These are phyloP conservation scores for Lipomyces orientalis DNA, from an alignment of 805 yeast genomes.

Conservation along the genomic window DNA sequence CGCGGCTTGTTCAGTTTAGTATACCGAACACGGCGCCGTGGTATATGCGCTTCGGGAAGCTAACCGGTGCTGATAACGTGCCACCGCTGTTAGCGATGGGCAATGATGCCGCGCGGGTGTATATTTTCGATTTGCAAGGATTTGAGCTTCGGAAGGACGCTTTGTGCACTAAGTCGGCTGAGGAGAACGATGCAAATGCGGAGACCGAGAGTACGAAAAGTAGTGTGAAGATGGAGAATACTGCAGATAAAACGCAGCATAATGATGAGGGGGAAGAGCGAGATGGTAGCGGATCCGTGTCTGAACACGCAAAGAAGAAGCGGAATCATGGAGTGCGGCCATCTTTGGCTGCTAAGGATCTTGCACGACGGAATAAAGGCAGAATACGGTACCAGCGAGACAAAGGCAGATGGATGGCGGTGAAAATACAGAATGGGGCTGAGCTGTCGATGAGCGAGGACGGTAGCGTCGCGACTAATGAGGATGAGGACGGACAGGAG, in stretches of 20 bases:
- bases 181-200: not conserved
- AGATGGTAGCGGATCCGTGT: not conserved
- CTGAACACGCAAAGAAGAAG: not conserved
- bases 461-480: not conserved
- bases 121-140: slow-evolving; percentile 22
- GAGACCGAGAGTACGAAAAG: not conserved
- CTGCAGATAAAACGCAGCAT: no score
- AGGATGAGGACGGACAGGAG: not conserved
- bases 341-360: not conserved
- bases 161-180: not conserved
- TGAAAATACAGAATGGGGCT: not conserved
- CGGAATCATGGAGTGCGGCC: not conserved
- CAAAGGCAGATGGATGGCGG: not conserved
- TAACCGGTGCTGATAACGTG: slow-evolving; percentile 9
- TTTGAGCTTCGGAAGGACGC: slow-evolving; percentile 8
- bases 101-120: slow-evolving; percentile 27
- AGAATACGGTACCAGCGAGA: not conserved
- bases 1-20: slow-evolving; percentile 26
- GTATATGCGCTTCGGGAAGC: slow-evolving; percentile 35
- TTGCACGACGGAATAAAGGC: not conserved
- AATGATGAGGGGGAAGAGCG: not conserved
- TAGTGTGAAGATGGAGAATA: not conserved
- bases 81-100: slow-evolving; percentile 29
- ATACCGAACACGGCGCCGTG: slow-evolving; percentile 32
- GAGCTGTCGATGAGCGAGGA: not conserved